phyloP scores from a whole-genome alignment of 2,329 filamentous ascomycete genomes.

The Pseudonectria buxi region DNA sequence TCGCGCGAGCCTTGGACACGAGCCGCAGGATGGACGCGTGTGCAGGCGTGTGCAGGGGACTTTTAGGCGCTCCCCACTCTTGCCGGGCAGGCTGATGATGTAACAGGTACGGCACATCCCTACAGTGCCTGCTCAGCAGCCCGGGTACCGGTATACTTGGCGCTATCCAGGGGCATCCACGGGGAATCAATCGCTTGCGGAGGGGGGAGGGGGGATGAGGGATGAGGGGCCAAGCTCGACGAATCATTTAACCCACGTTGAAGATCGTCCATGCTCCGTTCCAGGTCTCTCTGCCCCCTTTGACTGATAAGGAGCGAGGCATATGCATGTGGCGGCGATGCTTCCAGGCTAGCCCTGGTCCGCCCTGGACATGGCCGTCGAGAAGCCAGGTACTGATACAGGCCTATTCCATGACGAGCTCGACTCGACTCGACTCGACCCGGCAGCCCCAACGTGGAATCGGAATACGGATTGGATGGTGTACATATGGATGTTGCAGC shows the following conservation, averaged over 20 bases:
- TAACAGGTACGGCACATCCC: too few species aligned
- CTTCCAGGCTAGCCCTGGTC: too few species aligned
- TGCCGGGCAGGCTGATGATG: too few species aligned
- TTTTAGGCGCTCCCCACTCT: background rate
- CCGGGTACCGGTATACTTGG: constrained; percentile 9
- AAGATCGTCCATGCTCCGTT: constrained; percentile 23
- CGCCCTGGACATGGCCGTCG: too few species aligned
- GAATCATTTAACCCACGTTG: constrained; percentile 31
- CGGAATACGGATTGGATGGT: too few species aligned
- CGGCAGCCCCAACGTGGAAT: too few species aligned
- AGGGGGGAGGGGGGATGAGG: background rate
- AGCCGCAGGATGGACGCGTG: constrained; percentile 18
- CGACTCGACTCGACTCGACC: too few species aligned
- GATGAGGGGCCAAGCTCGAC: constrained; percentile 17
- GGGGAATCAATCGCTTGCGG: constrained; percentile 3
- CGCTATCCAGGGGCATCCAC: constrained; percentile 16
- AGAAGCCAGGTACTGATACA: too few species aligned
- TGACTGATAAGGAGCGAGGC: constrained; percentile 13
- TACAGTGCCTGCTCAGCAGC: too few species aligned
- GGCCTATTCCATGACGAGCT: too few species aligned
- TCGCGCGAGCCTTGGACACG: constrained; percentile 4
- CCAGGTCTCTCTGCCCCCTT: constrained; percentile 12
- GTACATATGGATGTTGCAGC: too few species aligned
- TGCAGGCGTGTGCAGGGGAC: constrained; percentile 10
- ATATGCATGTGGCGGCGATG: background rate